A percentile compares a stretch with the other conserved stretches of the same genome.
Conservation (phyloP, 2,329 filamentous ascomycete genomes). For the Didymella sp. region DNA sequence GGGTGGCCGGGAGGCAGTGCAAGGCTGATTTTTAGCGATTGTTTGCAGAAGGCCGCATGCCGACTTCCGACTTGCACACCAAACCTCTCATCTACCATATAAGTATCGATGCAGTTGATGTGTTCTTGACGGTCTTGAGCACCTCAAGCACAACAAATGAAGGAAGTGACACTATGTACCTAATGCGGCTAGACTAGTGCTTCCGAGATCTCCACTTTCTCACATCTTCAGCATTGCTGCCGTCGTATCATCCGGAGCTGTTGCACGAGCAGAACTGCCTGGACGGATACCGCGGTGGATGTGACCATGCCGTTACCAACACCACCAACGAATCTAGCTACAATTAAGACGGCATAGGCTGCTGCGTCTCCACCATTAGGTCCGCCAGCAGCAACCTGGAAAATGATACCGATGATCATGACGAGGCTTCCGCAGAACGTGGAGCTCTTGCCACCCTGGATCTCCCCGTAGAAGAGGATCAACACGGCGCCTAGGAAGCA, state of each 20-base stretch:
- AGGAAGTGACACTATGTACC: too few relatives aligned
- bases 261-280: too few relatives aligned
- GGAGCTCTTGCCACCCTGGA: constrained; percentile 56
- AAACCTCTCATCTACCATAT: too few relatives aligned
- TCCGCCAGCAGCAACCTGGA: constrained; percentile 62
- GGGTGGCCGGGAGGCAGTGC: constrained; percentile 21
- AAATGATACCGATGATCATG: constrained; percentile 65
- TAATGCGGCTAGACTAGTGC: too few relatives aligned
- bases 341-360: constrained; percentile 51
- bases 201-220: too few relatives aligned
- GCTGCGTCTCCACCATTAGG: constrained; percentile 28
- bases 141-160: too few relatives aligned
- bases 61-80: too few relatives aligned
- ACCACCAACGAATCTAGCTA: constrained; percentile 59
- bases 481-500: constrained; percentile 51
- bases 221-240: too few relatives aligned
- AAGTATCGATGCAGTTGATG: too few relatives aligned
- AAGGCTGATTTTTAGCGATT: constrained; percentile 9
- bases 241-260: too few relatives aligned
- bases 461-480: constrained; percentile 59
- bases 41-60: neutral
- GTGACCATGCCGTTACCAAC: constrained; percentile 53
- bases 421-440: constrained; percentile 43
- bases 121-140: too few relatives aligned
- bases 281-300: too few relatives aligned